Evolutionary conservation across 2,329 filamentous ascomycete genomes (phyloP).

Genomic region (Calonectria henricotiae): DNA sequence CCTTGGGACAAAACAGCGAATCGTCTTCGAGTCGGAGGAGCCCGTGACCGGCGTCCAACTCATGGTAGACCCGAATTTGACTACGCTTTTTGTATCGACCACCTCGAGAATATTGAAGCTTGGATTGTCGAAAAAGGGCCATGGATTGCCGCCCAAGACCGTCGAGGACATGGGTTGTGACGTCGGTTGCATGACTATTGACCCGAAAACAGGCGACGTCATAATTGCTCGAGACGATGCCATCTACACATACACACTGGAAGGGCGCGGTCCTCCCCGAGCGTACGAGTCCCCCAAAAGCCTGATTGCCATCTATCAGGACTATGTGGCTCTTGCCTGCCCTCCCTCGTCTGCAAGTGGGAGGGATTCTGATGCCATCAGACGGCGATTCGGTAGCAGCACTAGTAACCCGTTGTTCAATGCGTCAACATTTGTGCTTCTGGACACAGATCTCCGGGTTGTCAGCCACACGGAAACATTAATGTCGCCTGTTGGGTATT

Average conservation of each 20-base stretch:
- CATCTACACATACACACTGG: constrained; percentile 91
- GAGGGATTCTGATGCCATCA: constrained; percentile 73
- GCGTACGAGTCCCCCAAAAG: constrained; percentile 95
- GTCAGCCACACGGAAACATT: constrained; percentile 92
- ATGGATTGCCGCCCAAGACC: constrained; percentile 89
- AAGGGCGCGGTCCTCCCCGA: constrained; percentile 89
- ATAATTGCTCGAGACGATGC: constrained; percentile 96
- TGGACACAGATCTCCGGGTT: constrained; percentile 94
- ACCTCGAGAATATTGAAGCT: constrained; percentile 90
- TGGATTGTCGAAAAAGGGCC: constrained; percentile 88
- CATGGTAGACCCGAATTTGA: constrained; percentile 72
- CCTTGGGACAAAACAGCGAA: constrained; percentile 92
- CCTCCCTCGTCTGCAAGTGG: constrained; percentile 76
- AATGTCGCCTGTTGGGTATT: constrained; percentile 82
- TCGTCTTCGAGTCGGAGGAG: constrained; percentile 96
- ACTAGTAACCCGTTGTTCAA: constrained; percentile 84
- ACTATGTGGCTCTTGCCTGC: constrained; percentile 91
- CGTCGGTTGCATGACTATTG: constrained; percentile 94
- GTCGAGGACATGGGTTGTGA: constrained; percentile 92
- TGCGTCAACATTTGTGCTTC: constrained; percentile 88
- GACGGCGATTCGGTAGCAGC: constrained; percentile 80
- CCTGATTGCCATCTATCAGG: constrained; percentile 82
- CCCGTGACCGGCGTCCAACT: constrained; percentile 94
- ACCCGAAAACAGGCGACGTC: constrained; percentile 85
- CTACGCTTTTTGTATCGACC: constrained; percentile 92